These are phyloP conservation scores for Phlebopus sp. DNA, from an alignment of 1,284 basidiomycete genomes.

Conservation along the genomic window DNA sequence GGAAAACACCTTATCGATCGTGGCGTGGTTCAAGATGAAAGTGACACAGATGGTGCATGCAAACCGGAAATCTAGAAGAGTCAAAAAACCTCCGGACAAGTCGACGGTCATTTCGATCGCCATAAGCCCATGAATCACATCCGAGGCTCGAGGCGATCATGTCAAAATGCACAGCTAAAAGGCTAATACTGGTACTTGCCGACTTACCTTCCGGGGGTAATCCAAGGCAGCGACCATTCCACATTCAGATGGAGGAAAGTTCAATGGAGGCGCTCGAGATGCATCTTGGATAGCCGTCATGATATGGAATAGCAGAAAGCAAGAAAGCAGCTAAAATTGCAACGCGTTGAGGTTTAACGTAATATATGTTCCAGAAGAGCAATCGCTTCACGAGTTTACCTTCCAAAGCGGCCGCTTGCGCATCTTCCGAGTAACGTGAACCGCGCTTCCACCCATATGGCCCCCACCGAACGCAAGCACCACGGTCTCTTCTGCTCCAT, in stretches of 20 bases:
- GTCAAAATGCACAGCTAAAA: constrained; percentile 25
- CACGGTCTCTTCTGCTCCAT: constrained; percentile 75
- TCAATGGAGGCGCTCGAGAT: constrained; percentile 8
- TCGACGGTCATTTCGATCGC: constrained; percentile 9
- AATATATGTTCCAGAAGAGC: constrained; percentile 21
- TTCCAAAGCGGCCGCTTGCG: constrained; percentile 83
- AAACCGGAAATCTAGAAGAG: constrained; percentile 17
- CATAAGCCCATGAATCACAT: constrained; percentile 4
- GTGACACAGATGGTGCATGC: constrained; percentile 11
- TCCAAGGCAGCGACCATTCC: background rate
- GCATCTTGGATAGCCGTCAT: constrained; percentile 21
- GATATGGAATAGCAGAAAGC: constrained; percentile 6
- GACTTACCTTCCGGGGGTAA: constrained; percentile 13
- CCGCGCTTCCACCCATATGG: constrained; percentile 66
- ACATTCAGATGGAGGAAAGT: background rate
- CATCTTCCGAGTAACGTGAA: constrained; percentile 83
- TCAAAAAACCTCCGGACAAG: constrained; percentile 18
- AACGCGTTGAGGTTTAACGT: constrained; percentile 24
- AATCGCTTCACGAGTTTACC: constrained; percentile 57
- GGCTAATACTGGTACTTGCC: constrained; percentile 26
- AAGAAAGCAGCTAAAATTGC: constrained; percentile 17
- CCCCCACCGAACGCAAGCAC: constrained; percentile 80
- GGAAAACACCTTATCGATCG: constrained; percentile 43
- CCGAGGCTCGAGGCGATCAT: constrained; percentile 20
- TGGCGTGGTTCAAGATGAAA: constrained; percentile 33